These are phyloP conservation scores for Thalassiosira livingstoniorum DNA, from an alignment of 352 stramenopile species.

Conservation along the genomic window DNA sequence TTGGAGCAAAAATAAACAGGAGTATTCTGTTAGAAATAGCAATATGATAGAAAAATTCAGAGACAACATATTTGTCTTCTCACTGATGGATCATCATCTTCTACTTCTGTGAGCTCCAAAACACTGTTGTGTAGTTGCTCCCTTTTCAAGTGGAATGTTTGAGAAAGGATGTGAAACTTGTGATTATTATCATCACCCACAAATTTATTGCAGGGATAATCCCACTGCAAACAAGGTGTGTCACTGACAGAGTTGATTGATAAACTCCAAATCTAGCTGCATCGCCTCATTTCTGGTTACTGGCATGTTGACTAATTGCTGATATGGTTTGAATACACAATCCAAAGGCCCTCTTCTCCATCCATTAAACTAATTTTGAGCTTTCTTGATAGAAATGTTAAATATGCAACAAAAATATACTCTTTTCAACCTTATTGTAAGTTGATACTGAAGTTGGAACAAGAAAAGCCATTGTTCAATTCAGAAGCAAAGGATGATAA, in stretches of 20 bases:
- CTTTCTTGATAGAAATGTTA: neutral
- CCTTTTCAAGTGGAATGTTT: neutral
- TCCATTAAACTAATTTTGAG: neutral
- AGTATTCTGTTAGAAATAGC: no score
- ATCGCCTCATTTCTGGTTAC: neutral
- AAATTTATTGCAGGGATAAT: neutral
- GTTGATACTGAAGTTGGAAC: neutral
- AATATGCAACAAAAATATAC: neutral
- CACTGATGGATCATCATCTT: no score
- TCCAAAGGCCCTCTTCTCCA: neutral
- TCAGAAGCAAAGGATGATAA: neutral
- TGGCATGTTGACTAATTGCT: neutral
- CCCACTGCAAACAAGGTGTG: neutral
- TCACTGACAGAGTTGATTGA: neutral
- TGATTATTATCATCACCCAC: neutral
- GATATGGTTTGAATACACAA: neutral
- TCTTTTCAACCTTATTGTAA: neutral
- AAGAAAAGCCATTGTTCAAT: neutral
- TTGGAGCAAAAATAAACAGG: no score
- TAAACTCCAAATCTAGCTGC: neutral
- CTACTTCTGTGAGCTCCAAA: no score
- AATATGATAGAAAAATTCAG: no score
- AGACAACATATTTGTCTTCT: no score
- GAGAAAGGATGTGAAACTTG: neutral
- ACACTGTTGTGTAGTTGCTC: no score